These are phyloP conservation scores for Schizothecium vesticola DNA, from an alignment of 495 filamentous ascomycete genomes.

Conservation along the genomic window DNA sequence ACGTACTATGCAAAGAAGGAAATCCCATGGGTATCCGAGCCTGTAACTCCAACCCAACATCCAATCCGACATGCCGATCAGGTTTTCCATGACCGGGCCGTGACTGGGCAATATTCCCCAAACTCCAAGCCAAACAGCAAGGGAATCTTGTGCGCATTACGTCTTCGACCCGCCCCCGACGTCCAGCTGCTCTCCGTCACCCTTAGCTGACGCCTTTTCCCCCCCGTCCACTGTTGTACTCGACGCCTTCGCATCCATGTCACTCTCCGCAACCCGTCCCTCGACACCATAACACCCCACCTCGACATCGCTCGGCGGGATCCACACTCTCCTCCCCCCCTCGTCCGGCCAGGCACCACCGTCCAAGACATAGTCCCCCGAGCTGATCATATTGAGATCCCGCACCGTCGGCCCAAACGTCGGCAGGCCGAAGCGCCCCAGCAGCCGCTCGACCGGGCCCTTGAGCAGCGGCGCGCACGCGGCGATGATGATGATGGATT, in stretches of 20 bases:
- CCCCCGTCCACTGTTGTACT: background rate
- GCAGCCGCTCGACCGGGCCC: background rate
- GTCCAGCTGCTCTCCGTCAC: background rate
- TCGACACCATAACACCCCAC: background rate
- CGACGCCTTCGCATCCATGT: background rate
- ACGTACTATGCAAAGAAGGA: background rate
- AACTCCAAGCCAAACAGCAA: background rate
- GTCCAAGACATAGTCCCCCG: background rate
- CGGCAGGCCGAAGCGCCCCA: background rate
- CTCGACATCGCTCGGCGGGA: background rate
- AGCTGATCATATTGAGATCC: background rate
- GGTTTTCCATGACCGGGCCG: background rate
- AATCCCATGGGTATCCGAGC: background rate
- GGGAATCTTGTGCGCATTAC: background rate
- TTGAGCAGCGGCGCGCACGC: slow-evolving; percentile 10
- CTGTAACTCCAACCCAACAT: background rate
- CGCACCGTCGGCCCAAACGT: background rate
- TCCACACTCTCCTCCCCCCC: background rate
- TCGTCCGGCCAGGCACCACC: background rate
- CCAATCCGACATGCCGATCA: background rate
- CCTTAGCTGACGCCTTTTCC: background rate
- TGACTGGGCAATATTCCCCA: background rate
- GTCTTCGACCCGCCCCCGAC: background rate
- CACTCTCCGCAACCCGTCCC: background rate
- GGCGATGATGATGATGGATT: slow-evolving; percentile 1